A percentile compares a stretch with the other conserved stretches of the same genome.
Evolutionary conservation across 495 filamentous ascomycete species (phyloP).

Genomic region (Delitschia confertaspora): DNA sequence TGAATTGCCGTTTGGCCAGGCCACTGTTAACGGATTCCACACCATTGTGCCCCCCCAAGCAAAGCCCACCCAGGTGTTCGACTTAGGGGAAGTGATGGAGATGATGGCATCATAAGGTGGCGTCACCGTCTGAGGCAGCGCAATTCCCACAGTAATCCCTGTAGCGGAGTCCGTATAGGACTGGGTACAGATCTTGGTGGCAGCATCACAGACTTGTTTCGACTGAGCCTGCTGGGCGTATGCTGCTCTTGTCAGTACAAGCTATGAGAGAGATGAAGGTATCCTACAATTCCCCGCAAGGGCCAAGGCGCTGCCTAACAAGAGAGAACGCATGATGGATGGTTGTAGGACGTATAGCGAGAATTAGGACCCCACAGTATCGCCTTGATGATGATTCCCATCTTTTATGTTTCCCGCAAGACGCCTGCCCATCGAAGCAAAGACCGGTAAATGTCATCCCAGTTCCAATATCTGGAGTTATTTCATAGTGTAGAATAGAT

Average conservation of each 20-base stretch:
- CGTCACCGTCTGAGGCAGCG: conserved; percentile 14
- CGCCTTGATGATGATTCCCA: background rate
- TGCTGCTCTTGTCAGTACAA: background rate
- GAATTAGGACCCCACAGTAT: background rate
- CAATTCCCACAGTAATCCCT: conserved; percentile 16
- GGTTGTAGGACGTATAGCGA: background rate
- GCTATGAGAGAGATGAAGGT: background rate
- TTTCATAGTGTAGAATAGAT: conserved; percentile 20
- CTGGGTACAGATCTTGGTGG: conserved; percentile 15
- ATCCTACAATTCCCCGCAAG: conserved; percentile 14
- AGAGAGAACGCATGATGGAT: conserved; percentile 18
- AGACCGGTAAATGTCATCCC: background rate
- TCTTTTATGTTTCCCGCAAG: conserved; percentile 17
- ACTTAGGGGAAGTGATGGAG: conserved; percentile 13
- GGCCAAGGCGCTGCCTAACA: conserved; percentile 16
- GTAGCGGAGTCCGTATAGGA: conserved; percentile 10
- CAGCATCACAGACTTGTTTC: conserved; percentile 13
- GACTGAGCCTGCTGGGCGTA: conserved; percentile 8
- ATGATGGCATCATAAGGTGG: conserved; percentile 22
- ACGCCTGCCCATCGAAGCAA: background rate
- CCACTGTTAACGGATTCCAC: conserved; percentile 22
- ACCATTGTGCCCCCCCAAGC: conserved; percentile 23
- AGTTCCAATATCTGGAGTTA: conserved; percentile 10
- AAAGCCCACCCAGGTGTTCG: conserved; percentile 16
- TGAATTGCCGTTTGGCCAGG: conserved; percentile 19